Evolutionary conservation across 768 basidiomycete species (phyloP).

Genomic region (Candolleomyces efflorescens): DNA sequence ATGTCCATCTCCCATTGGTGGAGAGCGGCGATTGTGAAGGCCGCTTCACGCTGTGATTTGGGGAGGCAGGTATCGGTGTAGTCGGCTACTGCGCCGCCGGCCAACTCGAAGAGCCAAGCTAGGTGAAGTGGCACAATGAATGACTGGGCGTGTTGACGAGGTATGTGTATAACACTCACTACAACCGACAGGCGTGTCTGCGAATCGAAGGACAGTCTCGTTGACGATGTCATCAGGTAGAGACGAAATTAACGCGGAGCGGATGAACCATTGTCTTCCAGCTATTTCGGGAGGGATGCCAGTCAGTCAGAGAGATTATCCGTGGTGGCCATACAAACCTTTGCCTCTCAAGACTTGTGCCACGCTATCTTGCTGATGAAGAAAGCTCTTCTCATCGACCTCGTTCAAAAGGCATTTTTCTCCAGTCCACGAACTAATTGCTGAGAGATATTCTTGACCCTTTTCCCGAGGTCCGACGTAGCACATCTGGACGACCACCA

Average conservation of each 20-base stretch:
- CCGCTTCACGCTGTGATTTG: constrained; percentile 70
- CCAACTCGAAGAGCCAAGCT: constrained; percentile 94
- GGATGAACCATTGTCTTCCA: constrained; percentile 88
- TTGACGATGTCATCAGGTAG: constrained; percentile 86
- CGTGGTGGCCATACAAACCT: constrained; percentile 41
- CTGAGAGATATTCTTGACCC: constrained; percentile 73
- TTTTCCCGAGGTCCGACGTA: constrained; percentile 75
- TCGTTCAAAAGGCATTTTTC: constrained; percentile 85
- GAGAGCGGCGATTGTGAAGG: constrained; percentile 83
- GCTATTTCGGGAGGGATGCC: constrained; percentile 31
- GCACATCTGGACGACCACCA: constrained; percentile 91
- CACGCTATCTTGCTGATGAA: constrained; percentile 88
- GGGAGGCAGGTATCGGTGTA: constrained; percentile 73
- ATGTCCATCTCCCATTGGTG: constrained; percentile 91
- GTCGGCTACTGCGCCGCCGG: constrained; percentile 75
- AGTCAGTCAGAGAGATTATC: not conserved
- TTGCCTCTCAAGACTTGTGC: constrained; percentile 85
- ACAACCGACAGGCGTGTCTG: constrained; percentile 84
- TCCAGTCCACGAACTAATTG: constrained; percentile 84
- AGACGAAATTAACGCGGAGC: constrained; percentile 77
- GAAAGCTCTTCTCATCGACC: constrained; percentile 84
- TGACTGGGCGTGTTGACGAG: not conserved
- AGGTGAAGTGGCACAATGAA: not conserved
- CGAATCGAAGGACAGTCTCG: constrained; percentile 76
- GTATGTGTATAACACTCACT: constrained; percentile 54